Percentiles rank a stretch among this genome's conserved stretches.
These are phyloP conservation scores for Inga laurina DNA, from an alignment of 306 rosid species.

Conservation along the genomic window DNA sequence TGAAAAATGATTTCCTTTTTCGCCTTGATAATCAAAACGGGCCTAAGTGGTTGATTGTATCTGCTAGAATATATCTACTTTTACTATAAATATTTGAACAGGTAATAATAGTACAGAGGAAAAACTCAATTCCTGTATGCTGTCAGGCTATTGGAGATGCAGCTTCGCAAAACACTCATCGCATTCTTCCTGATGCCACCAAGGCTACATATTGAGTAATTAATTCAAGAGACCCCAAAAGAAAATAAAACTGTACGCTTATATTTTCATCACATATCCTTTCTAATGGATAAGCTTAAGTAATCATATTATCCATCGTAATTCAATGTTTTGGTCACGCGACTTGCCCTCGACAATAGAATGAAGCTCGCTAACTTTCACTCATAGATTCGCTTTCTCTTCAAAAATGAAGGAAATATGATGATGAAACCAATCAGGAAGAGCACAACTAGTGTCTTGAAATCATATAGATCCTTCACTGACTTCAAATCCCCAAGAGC, in stretches of 20 bases:
- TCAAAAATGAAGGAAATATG: conserved; percentile 72
- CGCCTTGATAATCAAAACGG: neutral
- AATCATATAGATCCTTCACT: conserved; percentile 89
- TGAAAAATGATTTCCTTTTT: neutral
- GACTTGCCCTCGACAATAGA: conserved; percentile 33
- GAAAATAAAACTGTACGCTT: conserved; percentile 33
- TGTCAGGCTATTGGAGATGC: conserved; percentile 25
- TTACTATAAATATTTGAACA: conserved; percentile 9
- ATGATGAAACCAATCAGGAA: conserved; percentile 86
- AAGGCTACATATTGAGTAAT: conserved; percentile 28
- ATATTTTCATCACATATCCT: conserved; percentile 31
- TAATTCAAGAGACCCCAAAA: conserved; percentile 20
- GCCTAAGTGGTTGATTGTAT: neutral
- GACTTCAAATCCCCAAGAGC: conserved; percentile 98
- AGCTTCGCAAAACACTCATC: conserved; percentile 29
- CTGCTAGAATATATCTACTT: conserved; percentile 22
- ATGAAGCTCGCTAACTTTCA: conserved; percentile 35
- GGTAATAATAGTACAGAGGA: conserved; percentile 40
- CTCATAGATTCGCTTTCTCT: conserved; percentile 88
- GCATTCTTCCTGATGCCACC: conserved; percentile 27
- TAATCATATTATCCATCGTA: conserved; percentile 19
- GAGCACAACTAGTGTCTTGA: conserved; percentile 80
- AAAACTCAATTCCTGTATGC: conserved; percentile 23
- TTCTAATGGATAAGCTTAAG: conserved; percentile 18
- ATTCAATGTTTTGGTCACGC: neutral